phyloP scores from a whole-genome alignment of 129 eudicot species.

The Chrysanthemum seticuspe region DNA sequence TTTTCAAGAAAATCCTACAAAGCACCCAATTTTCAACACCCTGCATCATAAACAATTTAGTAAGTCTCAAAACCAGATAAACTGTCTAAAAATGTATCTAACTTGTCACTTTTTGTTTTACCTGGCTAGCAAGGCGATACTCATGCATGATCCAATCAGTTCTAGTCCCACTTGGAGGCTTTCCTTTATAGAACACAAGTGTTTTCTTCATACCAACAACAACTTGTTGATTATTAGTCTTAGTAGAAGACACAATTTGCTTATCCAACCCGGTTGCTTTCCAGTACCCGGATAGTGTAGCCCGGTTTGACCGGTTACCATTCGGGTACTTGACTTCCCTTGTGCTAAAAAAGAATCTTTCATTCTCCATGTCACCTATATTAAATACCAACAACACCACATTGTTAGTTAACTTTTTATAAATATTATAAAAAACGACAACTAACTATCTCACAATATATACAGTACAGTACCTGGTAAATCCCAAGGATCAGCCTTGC shows the following conservation, averaged over 20 bases:
- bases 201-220: constrained; percentile 18
- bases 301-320: constrained; percentile 5
- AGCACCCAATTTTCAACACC: constrained; percentile 11
- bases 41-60: neutral
- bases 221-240: neutral
- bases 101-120: neutral
- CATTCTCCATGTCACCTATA: neutral
- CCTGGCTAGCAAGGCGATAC: neutral
- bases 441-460: no score
- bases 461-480: neutral
- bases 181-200: constrained; percentile 8
- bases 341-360: constrained; percentile 10
- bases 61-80: neutral
- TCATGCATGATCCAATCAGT: constrained; percentile 17
- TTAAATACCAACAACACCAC: neutral
- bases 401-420: no score
- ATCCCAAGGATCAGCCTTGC: constrained; percentile 13
- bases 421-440: neutral
- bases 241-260: neutral
- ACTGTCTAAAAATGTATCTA: neutral
- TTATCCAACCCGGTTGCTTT: constrained; percentile 9
- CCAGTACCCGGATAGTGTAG: constrained; percentile 5
- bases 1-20: constrained; percentile 11
- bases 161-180: constrained; percentile 1
- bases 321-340: constrained; percentile 14